phyloP scores from a whole-genome alignment of 2,329 filamentous ascomycete species.

The Colletotrichum tanaceti region DNA sequence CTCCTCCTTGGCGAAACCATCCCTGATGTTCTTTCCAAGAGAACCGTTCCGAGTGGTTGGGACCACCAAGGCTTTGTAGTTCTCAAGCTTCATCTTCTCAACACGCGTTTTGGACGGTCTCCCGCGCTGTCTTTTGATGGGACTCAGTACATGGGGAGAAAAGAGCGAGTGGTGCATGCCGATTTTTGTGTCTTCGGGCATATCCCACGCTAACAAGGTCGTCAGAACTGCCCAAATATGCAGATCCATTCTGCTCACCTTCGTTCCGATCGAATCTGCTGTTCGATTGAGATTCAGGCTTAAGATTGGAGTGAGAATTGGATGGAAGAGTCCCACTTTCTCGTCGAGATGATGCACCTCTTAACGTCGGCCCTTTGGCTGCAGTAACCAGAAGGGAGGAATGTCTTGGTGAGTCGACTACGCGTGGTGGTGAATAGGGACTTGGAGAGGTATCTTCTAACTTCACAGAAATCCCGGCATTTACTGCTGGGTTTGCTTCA shows the following conservation, averaged over 20 bases:
- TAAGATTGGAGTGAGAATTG: not conserved
- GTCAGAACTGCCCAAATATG: not conserved
- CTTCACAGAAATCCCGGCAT: not conserved
- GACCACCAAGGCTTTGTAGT: not conserved
- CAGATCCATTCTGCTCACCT: not conserved
- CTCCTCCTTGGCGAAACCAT: constrained; percentile 13
- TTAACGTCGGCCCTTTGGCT: too few relatives aligned
- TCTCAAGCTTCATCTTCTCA: not conserved
- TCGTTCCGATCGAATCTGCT: constrained; percentile 11
- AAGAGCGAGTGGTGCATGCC: not conserved
- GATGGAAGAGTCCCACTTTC: not conserved
- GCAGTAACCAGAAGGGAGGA: too few relatives aligned
- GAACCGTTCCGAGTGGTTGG: not conserved
- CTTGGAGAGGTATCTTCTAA: not conserved
- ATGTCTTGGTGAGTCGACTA: too few relatives aligned
- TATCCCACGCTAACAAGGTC: not conserved
- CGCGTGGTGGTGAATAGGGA: not conserved
- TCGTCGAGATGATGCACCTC: not conserved
- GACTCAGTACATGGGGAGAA: not conserved
- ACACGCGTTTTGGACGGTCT: not conserved
- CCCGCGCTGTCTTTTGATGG: not conserved
- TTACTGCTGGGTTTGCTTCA: too few relatives aligned
- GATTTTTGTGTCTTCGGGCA: not conserved
- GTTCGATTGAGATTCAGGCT: not conserved
- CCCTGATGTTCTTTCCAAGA: not conserved